A percentile compares a stretch with the other conserved stretches of the same genome.
Conservation (phyloP, 768 basidiomycete species). For the Gloeopeniophorella convolvens region DNA sequence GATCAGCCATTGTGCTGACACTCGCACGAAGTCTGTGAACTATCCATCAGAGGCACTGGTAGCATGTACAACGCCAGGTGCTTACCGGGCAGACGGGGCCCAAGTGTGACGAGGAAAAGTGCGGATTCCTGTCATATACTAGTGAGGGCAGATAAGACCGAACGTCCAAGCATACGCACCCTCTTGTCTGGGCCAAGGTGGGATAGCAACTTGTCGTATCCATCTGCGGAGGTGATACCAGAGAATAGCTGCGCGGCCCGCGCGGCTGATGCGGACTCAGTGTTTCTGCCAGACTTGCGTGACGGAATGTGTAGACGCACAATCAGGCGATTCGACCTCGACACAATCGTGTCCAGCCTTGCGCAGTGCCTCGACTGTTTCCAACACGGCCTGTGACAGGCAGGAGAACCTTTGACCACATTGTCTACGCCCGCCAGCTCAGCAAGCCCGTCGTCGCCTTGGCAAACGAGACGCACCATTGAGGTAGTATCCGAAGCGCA, state of each 20-base stretch:
- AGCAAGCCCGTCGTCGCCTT: constrained; percentile 10
- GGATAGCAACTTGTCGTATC: constrained; percentile 14
- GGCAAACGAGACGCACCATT: constrained; percentile 33
- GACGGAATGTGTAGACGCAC: constrained; percentile 2
- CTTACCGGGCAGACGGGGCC: constrained; percentile 13
- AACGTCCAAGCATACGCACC: constrained; percentile 4
- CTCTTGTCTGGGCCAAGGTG: constrained; percentile 19
- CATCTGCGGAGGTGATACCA: constrained; percentile 15
- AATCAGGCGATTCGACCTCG: constrained; percentile 29
- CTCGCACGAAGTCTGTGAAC: constrained; percentile 13
- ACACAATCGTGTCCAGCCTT: constrained; percentile 38
- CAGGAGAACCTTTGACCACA: constrained; percentile 15
- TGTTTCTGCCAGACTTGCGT: background rate
- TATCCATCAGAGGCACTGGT: background rate
- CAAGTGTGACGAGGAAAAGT: constrained; percentile 16
- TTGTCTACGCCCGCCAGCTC: background rate
- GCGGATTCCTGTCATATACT: constrained; percentile 19
- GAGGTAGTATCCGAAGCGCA: constrained; percentile 72
- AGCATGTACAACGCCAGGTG: background rate
- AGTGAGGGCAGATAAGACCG: background rate
- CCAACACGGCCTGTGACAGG: constrained; percentile 31
- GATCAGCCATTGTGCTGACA: constrained; percentile 1
- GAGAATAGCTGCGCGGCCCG: constrained; percentile 6
- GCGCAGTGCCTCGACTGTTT: constrained; percentile 31
- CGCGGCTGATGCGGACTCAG: background rate